Evolutionary conservation across 148 eudicot genomes (phyloP), one percentile per base, ranked within the genome.

Genomic region (Rhododendron griersonianum): DNA sequence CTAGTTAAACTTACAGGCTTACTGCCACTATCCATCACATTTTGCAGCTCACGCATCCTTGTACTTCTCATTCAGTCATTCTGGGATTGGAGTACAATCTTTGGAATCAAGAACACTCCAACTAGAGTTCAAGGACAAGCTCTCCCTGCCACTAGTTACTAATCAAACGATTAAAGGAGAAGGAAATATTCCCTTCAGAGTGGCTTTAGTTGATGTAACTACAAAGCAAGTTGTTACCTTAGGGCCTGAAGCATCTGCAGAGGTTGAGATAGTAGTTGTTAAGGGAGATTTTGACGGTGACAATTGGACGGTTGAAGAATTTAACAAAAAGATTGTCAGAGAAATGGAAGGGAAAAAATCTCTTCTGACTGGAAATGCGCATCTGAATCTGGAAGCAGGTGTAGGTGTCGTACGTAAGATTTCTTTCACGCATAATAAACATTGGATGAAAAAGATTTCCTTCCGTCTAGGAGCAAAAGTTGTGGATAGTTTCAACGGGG

Each of bases 381-480:
- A 33, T 50, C 23, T 87, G 77, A 83, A 85, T 13, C 83, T 90
- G 21, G 84, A 85, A 50, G 80, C 86, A 50, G 92, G 92, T 21
- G 45, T 81, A 14, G 86, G 88, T 6, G 2, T 11, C 44, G 5
- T 90, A 57, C 47, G 44, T 65, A 59, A 81, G 59, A 41, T 84
- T 73, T 85, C 88, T 55, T 85, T 90, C 28, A 82, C 79, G 13
- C 89, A 89, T 59, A 86, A 87, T 75, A 11, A 75, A 33, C 23
- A 0, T 39, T 87, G 87, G 86, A 88, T 65, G 87, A 86, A 76
- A 80, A 76, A 30, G 30, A 30, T 30, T 30, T 30, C 30, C 30
- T 30, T 81, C 83, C 47, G 79, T 61, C 85, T 91, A 3, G 89
- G 88, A 21, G 89, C 89, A 25, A 87, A 89, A 76, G n/a, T 87